These are phyloP conservation scores for Phytophthora sp. DNA, from an alignment of 352 stramenopile species.

Conservation along the genomic window DNA sequence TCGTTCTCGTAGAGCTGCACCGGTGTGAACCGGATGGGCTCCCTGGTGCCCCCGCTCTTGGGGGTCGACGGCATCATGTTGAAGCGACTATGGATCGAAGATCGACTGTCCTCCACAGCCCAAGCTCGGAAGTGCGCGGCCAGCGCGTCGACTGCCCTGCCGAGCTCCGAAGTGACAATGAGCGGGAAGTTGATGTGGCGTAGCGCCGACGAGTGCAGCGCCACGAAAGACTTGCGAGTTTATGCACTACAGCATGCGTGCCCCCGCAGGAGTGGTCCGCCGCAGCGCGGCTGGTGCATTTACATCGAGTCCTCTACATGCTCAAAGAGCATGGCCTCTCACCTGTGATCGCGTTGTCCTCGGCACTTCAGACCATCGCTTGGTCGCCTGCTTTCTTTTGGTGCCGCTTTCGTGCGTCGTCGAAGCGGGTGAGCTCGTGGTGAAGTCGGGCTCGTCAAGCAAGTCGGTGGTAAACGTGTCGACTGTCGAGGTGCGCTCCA, in stretches of 20 bases:
- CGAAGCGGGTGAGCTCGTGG: no score
- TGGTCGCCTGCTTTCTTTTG: no score
- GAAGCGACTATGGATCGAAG: no score
- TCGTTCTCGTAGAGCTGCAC: slow-evolving; percentile 42
- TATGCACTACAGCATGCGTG: slow-evolving; percentile 21
- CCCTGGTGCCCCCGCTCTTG: not conserved
- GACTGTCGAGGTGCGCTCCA: no score
- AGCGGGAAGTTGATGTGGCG: not conserved
- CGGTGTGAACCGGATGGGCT: slow-evolving; percentile 43
- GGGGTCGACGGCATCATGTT: slow-evolving; percentile 24
- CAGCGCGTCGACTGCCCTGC: not conserved
- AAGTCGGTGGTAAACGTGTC: no score
- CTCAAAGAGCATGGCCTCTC: no score
- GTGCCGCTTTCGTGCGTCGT: no score
- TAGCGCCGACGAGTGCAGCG: slow-evolving; percentile 7
- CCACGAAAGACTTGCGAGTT: slow-evolving; percentile 19
- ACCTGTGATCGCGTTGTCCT: no score
- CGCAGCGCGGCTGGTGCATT: slow-evolving; percentile 4
- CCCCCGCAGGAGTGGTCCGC: slow-evolving; percentile 12
- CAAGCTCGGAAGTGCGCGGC: no score
- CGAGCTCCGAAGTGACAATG: slow-evolving; percentile 21
- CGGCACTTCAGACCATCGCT: no score
- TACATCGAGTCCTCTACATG: slow-evolving; percentile 17
- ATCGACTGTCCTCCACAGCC: no score
- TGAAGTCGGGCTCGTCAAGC: no score